Percentiles rank a stretch among this genome's conserved stretches.
These are phyloP conservation scores for Trichopus zeylanicus DNA, from an alignment of 116 monocot genomes.

Conservation along the genomic window DNA sequence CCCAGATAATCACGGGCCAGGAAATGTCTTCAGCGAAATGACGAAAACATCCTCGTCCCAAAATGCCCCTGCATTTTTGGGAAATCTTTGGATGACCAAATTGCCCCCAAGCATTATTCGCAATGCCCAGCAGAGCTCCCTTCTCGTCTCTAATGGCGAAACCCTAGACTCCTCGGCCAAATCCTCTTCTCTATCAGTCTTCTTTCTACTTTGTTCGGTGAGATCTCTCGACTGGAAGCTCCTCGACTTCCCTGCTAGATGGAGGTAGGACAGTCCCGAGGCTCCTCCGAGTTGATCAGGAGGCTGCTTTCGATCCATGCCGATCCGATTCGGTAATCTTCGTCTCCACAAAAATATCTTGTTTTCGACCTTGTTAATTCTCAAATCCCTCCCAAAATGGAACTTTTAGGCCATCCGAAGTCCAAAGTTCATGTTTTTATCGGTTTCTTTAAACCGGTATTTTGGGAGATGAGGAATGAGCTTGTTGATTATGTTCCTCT, in stretches of 20 bases:
- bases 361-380: no score
- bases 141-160: background rate
- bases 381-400: no score
- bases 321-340: background rate
- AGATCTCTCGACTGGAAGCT: background rate
- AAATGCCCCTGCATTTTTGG: constrained; percentile 6
- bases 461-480: no score
- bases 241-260: background rate
- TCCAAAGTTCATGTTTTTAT: no score
- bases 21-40: no score
- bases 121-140: background rate
- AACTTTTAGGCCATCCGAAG: no score
- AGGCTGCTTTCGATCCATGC: background rate
- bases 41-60: background rate
- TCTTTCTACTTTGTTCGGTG: background rate
- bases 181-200: background rate
- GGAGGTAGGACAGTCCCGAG: background rate
- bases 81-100: no score
- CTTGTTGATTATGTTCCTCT: no score
- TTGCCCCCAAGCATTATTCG: background rate
- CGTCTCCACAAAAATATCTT: no score
- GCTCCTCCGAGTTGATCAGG: background rate
- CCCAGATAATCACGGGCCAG: no score
- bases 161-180: background rate
- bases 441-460: no score